A percentile compares a stretch with the other conserved stretches of the same genome.
These are phyloP conservation scores for Malus fusca DNA, from an alignment of 306 rosid genomes.

Conservation along the genomic window DNA sequence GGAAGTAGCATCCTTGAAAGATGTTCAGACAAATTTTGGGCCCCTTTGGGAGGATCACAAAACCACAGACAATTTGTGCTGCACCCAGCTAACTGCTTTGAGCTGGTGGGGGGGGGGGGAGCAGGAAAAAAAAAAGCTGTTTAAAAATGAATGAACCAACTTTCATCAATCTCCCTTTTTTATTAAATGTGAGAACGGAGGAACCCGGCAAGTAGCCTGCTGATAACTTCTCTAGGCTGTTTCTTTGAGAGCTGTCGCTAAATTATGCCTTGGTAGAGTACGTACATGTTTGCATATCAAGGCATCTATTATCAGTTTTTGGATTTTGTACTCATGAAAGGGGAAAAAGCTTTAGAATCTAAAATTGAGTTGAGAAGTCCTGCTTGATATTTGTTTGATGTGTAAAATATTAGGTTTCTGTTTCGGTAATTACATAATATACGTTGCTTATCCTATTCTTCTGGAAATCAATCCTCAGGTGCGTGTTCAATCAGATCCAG, in stretches of 20 bases:
- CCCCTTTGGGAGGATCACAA: neutral
- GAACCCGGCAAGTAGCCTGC: neutral
- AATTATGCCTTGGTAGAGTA: neutral
- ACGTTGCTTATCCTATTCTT: conserved; percentile 1
- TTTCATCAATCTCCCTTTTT: neutral
- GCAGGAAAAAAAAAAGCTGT: no score
- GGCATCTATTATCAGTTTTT: neutral
- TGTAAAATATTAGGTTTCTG: neutral
- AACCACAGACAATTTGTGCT: neutral
- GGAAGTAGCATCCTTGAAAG: neutral
- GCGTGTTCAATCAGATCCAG: conserved; percentile 96
- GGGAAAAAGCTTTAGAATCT: neutral
- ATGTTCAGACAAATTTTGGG: neutral
- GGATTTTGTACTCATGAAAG: neutral
- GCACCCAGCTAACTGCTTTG: neutral
- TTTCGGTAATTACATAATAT: neutral
- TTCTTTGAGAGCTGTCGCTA: neutral
- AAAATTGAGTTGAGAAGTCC: neutral
- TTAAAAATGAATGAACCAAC: neutral
- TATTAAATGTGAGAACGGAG: neutral
- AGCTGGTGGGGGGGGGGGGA: no score
- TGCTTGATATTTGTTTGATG: neutral
- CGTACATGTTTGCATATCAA: neutral
- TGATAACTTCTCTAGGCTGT: neutral
- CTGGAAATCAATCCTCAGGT: conserved; percentile 38